These are phyloP conservation scores for Paracorniculantispora psalliotae DNA, from an alignment of 2,329 filamentous ascomycete species.

Conservation along the genomic window DNA sequence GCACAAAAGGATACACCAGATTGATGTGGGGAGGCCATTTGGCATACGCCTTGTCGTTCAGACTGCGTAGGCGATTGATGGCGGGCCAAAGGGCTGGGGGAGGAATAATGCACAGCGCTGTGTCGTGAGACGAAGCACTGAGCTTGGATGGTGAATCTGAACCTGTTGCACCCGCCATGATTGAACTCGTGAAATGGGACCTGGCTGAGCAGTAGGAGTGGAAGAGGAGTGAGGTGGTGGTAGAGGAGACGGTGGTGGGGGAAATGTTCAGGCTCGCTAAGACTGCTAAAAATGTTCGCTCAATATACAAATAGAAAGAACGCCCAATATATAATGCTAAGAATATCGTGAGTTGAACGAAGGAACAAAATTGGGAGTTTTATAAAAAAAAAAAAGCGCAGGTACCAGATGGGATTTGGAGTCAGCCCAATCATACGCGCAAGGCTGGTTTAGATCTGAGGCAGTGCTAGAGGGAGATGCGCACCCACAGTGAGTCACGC, in stretches of 20 bases:
- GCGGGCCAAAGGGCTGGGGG: constrained; percentile 42
- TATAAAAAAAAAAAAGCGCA: background rate
- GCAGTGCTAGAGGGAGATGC: background rate
- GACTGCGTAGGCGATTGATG: constrained; percentile 50
- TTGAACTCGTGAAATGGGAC: background rate
- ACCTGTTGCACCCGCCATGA: background rate
- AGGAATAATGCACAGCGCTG: constrained; percentile 57
- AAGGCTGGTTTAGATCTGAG: background rate
- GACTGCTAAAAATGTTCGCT: no score
- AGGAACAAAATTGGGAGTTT: background rate
- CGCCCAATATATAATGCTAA: no score
- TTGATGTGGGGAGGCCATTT: constrained; percentile 66
- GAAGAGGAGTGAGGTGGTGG: background rate
- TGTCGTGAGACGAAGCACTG: constrained; percentile 43
- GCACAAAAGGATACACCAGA: constrained; percentile 61
- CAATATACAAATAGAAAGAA: no score
- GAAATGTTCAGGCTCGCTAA: no score
- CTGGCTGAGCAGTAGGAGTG: background rate
- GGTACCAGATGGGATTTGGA: background rate
- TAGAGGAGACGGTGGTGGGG: background rate
- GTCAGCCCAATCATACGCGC: background rate
- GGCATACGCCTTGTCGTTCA: constrained; percentile 57
- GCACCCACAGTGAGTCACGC: constrained; percentile 10
- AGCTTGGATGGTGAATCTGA: background rate
- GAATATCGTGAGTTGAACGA: no score